A percentile compares a stretch with the other conserved stretches of the same genome.
Evolutionary conservation across 2,329 filamentous ascomycete genomes (phyloP).

Genomic region (Phialophora tarda): DNA sequence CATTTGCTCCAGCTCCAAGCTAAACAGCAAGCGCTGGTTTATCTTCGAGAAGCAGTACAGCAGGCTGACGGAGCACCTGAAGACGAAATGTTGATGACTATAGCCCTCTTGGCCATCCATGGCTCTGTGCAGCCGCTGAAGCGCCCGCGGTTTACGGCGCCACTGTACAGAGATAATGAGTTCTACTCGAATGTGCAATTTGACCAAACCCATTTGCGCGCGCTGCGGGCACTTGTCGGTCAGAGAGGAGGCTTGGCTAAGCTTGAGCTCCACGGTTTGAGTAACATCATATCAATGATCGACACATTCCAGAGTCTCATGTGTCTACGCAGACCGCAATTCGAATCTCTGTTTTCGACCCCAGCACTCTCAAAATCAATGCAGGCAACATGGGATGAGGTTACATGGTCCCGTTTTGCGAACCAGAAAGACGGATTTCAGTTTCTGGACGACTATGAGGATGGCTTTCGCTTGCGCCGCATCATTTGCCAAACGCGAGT

Average conservation of each 20-base stretch:
- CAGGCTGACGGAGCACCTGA: neutral
- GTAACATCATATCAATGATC: conserved; percentile 19
- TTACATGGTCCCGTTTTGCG: conserved; percentile 5
- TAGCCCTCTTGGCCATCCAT: conserved; percentile 18
- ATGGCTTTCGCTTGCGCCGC: conserved; percentile 2
- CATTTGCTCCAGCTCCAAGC: conserved; percentile 15
- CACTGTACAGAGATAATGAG: conserved; percentile 18
- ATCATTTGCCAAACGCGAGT: conserved; percentile 9
- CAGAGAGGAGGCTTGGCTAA: conserved; percentile 4
- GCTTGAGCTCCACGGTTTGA: conserved; percentile 8
- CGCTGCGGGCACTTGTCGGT: conserved; percentile 11
- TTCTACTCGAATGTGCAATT: conserved; percentile 17
- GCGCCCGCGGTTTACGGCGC: conserved; percentile 12
- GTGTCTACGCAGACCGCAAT: conserved; percentile 6
- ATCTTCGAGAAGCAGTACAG: conserved; percentile 15
- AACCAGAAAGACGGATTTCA: conserved; percentile 8
- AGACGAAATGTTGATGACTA: conserved; percentile 17
- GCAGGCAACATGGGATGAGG: conserved; percentile 16
- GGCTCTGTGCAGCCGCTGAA: neutral
- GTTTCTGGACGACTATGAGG: conserved; percentile 1
- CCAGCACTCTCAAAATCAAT: neutral
- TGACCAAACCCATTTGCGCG: conserved; percentile 11
- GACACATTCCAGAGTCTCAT: conserved; percentile 16
- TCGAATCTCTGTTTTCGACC: conserved; percentile 3
- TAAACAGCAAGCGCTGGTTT: conserved; percentile 11